phyloP scores from a whole-genome alignment of 306 rosid genomes.

The Lathyrus oleraceus region DNA sequence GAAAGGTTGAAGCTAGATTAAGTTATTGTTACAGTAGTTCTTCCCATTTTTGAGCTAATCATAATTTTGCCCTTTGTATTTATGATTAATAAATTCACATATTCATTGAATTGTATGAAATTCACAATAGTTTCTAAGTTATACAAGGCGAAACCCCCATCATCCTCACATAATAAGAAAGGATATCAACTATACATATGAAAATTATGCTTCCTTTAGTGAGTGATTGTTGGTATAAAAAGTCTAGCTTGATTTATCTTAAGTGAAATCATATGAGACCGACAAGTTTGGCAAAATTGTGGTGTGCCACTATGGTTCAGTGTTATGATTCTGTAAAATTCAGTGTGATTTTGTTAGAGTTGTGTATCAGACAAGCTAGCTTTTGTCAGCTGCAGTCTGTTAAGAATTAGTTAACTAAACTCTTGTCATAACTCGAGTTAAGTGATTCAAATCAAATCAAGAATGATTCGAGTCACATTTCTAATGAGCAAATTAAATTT shows the following conservation, averaged over 20 bases:
- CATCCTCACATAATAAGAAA: background rate
- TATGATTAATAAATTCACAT: conserved; percentile 30
- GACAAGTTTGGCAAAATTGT: background rate
- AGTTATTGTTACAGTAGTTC: conserved; percentile 28
- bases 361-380: no score
- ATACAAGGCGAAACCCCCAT: conserved; percentile 2
- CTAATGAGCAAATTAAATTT: no score
- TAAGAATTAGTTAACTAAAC: no score
- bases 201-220: background rate
- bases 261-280: background rate
- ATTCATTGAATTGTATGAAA: conserved; percentile 29
- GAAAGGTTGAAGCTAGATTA: conserved; percentile 35
- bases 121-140: conserved; percentile 12
- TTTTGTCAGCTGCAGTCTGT: no score
- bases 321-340: no score
- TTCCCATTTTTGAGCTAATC: conserved; percentile 36
- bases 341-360: no score
- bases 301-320: background rate
- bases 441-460: no score
- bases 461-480: no score
- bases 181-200: background rate
- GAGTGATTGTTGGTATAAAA: background rate
- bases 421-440: no score
- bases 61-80: conserved; percentile 18
- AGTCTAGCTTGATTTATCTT: background rate